phyloP scores from a whole-genome alignment of 2,329 filamentous ascomycete genomes.

The Exophiala oligosperma region DNA sequence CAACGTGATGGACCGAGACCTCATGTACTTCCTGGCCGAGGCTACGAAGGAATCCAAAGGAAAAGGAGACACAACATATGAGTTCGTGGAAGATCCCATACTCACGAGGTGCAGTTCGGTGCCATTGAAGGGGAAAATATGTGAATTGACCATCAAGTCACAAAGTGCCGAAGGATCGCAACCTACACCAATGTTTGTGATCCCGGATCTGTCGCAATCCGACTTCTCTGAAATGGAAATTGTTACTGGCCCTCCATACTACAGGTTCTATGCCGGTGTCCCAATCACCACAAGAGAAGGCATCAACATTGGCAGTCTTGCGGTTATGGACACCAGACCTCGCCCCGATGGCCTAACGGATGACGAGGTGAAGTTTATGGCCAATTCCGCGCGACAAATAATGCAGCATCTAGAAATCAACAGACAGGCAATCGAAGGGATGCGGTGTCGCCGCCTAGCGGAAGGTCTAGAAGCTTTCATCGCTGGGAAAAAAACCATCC shows the following conservation, averaged over 20 bases:
- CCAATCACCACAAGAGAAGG: slow-evolving; percentile 34
- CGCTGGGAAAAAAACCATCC: slow-evolving; percentile 29
- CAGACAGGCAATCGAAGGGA: slow-evolving; percentile 29
- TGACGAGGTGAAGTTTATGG: slow-evolving; percentile 30
- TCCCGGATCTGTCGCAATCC: slow-evolving; percentile 36
- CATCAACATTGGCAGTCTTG: slow-evolving; percentile 36
- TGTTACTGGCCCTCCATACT: slow-evolving; percentile 31
- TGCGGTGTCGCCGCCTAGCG: slow-evolving; percentile 26
- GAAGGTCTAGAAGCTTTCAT: slow-evolving; percentile 33
- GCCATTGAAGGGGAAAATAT: slow-evolving; percentile 35
- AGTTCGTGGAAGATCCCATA: slow-evolving; percentile 33
- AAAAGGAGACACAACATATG: slow-evolving; percentile 27
- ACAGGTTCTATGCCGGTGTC: slow-evolving; percentile 35
- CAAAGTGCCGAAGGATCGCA: slow-evolving; percentile 23
- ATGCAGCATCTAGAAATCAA: slow-evolving; percentile 35
- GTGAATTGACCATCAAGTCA: slow-evolving; percentile 33
- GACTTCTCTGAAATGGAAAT: slow-evolving; percentile 35
- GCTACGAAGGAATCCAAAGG: slow-evolving; percentile 41
- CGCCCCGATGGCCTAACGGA: slow-evolving; percentile 19
- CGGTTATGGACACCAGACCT: slow-evolving; percentile 31
- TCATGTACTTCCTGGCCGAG: slow-evolving; percentile 54
- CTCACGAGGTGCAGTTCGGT: slow-evolving; percentile 37
- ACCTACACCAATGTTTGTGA: slow-evolving; percentile 31
- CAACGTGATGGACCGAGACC: slow-evolving; percentile 49
- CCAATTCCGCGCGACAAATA: slow-evolving; percentile 30